Base-by-base conservation (phyloP, 2,329 filamentous ascomycete species). In the Dactylellina cionopaga region DNA sequence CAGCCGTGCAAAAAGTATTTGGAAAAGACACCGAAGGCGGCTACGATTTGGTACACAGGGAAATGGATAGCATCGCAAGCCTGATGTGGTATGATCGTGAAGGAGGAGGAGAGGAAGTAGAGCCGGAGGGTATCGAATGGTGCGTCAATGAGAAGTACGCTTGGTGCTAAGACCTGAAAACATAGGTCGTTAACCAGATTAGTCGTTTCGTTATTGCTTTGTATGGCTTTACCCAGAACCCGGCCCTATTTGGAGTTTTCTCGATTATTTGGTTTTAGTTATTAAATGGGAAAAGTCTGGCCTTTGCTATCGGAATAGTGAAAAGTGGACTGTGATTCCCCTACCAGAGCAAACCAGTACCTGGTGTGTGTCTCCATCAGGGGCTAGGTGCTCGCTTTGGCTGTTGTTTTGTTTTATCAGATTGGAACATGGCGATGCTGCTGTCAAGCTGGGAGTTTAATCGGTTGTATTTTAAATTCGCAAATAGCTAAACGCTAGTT, bases 61-160 rank as follows among this genome's bases (percentile, higher is more conserved):
- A 74, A 35, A 68, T 58, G 54, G 69, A 74, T 56, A 74, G 69
- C 56, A 74, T 74, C 41, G 69, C 69, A 24, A 74, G 69, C 31
- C 35, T 74, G 54, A 74, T 74, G 69, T 74, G 69, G 69, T 74
- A 74, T 19, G 56, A 70, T 29, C 51, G 55, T 19, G 59, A 72
- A 19, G 54, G 51, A 2, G 37, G 52, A 11, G 31, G 69, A 5
- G 69, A 74, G 11, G 69, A 66, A 35, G 51, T 49, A 15, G 69
- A 74, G 47, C 69, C 69, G 3, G 47, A 22, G 10, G 56, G 63
- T 9, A 63, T 74, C 10, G 69, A 74, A 39, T 74, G 69, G 69
- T 43, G 55, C 22, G 41, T 54, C 37, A 74, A 74, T 13, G 69
- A 74, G 41, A 74, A 74, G 33, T 74, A 51, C 31, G 69, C 46